Evolutionary conservation across 2,329 filamentous ascomycete genomes (phyloP).

Genomic region (Talaromyces amestolkiae): DNA sequence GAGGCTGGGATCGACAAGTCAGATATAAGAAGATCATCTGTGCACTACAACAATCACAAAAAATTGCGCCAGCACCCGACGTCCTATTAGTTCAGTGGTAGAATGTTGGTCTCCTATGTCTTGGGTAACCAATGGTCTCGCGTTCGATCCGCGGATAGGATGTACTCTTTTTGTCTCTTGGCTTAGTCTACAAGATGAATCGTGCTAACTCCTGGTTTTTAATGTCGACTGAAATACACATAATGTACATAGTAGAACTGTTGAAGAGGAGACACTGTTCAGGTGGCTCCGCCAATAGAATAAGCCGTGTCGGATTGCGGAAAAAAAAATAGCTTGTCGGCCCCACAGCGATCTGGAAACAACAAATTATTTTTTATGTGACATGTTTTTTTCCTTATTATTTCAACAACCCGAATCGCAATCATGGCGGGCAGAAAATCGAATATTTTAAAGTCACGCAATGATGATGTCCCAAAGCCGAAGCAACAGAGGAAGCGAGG

Average conservation of each 20-base stretch:
- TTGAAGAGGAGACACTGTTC: neutral
- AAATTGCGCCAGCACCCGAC: neutral
- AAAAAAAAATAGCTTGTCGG: conserved; percentile 7
- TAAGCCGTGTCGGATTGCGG: neutral
- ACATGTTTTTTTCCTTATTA: neutral
- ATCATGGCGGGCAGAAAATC: conserved; percentile 44
- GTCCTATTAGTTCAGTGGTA: neutral
- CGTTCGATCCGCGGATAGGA: no score
- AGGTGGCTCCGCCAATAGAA: neutral
- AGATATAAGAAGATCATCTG: no score
- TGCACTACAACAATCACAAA: no score
- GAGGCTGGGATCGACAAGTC: no score
- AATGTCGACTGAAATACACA: neutral
- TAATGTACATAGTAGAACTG: neutral
- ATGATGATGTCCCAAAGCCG: conserved; percentile 31
- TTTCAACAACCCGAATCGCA: neutral
- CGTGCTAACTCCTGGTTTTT: no score
- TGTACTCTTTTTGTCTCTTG: no score
- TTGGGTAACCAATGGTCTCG: no score
- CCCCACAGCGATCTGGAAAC: conserved; percentile 13
- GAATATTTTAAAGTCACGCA: conserved; percentile 39
- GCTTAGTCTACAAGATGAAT: no score
- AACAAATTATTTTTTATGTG: conserved; percentile 12
- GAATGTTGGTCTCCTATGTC: no score
- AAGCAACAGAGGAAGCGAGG: conserved; percentile 47